Conservation (phyloP, 108 stramenopile species). For the Pseudonitzschia multiseries region DNA sequence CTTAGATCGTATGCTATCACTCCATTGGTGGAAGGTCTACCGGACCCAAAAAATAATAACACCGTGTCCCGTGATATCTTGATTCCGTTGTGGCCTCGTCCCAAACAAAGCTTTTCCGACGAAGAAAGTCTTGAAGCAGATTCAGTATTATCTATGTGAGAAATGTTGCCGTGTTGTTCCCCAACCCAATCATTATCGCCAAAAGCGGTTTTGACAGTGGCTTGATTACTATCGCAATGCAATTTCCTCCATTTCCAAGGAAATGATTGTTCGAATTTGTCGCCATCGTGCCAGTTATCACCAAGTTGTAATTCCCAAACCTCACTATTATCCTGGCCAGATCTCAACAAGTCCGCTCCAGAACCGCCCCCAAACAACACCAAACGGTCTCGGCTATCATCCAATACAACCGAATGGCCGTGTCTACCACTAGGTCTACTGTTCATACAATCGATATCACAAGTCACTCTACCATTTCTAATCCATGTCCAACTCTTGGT, state of each 20-base stretch:
- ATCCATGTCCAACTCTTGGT: slow-evolving; percentile 60
- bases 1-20: slow-evolving; percentile 46
- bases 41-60: slow-evolving; percentile 52
- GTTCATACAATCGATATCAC: not conserved
- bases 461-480: not conserved
- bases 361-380: slow-evolving; percentile 67
- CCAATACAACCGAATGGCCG: slow-evolving; percentile 63
- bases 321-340: slow-evolving; percentile 52
- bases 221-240: slow-evolving; percentile 15
- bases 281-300: slow-evolving; percentile 9
- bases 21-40: slow-evolving; percentile 58
- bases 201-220: not conserved
- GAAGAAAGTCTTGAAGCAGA: slow-evolving; percentile 20
- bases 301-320: slow-evolving; percentile 60
- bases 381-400: slow-evolving; percentile 44
- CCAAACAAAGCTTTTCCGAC: slow-evolving; percentile 48
- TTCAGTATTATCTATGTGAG: not conserved
- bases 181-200: not conserved
- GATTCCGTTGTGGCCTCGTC: slow-evolving; percentile 53
- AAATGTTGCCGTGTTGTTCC: not conserved
- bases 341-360: slow-evolving; percentile 54
- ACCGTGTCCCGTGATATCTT: slow-evolving; percentile 52
- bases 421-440: slow-evolving; percentile 46
- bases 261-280: slow-evolving; percentile 29
- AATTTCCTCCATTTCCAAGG: slow-evolving; percentile 51